phyloP scores from a whole-genome alignment of 257 asterid species.

The Lycium ferocissimum region DNA sequence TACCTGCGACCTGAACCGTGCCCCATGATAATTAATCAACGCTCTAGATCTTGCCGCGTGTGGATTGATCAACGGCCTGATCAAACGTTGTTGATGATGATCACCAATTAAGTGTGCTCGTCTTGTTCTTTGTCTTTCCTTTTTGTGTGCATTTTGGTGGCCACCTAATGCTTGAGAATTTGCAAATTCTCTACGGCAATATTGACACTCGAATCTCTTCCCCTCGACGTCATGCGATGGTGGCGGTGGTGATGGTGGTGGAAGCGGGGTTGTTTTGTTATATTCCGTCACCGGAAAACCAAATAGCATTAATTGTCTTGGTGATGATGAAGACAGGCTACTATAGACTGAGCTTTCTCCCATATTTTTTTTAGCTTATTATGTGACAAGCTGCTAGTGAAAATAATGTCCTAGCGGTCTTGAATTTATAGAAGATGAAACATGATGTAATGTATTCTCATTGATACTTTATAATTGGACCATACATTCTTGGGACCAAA shows the following conservation, averaged over 20 bases:
- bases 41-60: conserved; percentile 50
- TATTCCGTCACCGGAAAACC: conserved; percentile 53
- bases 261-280: background rate
- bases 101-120: conserved; percentile 48
- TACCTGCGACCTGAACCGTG: conserved; percentile 52
- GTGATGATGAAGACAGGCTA: conserved; percentile 38
- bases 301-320: conserved; percentile 54
- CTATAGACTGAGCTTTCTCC: conserved; percentile 50
- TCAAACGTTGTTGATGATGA: conserved; percentile 41
- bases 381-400: background rate
- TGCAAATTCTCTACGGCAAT: conserved; percentile 60
- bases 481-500: background rate
- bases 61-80: conserved; percentile 48
- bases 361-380: conserved; percentile 38
- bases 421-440: background rate
- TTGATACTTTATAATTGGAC: background rate
- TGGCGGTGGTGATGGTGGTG: conserved; percentile 3
- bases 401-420: background rate
- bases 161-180: conserved; percentile 88
- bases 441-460: background rate
- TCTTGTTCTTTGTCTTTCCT: conserved; percentile 69
- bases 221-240: conserved; percentile 31
- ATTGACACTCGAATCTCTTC: conserved; percentile 69
- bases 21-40: conserved; percentile 27
- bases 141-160: conserved; percentile 90